These are phyloP conservation scores for Fusarium napiforme DNA, from an alignment of 2,329 filamentous ascomycete species.

Conservation along the genomic window DNA sequence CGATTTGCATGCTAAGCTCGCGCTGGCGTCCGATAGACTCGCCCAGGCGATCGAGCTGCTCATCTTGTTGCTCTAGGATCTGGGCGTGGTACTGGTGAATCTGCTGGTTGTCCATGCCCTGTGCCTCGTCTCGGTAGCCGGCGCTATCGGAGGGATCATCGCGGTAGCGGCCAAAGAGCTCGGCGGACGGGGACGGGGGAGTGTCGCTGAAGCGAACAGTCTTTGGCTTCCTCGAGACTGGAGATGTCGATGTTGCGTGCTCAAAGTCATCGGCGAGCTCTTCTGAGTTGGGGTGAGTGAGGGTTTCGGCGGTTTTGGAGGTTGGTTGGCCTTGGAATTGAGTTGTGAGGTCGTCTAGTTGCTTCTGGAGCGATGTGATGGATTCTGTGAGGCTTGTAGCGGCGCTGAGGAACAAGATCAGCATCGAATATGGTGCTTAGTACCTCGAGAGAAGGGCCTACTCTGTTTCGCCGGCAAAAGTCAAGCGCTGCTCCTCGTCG, in stretches of 20 bases:
- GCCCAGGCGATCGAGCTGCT: constrained; percentile 89
- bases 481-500: constrained; percentile 70
- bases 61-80: constrained; percentile 89
- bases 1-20: constrained; percentile 94
- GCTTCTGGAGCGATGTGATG: constrained; percentile 74
- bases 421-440: neutral
- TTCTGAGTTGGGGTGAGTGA: constrained; percentile 72
- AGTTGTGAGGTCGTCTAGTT: constrained; percentile 79
- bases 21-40: constrained; percentile 88
- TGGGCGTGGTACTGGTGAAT: constrained; percentile 86
- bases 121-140: constrained; percentile 70
- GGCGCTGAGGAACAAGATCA: constrained; percentile 50
- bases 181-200: constrained; percentile 54
- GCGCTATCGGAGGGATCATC: constrained; percentile 71
- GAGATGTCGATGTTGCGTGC: constrained; percentile 63
- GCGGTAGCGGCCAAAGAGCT: constrained; percentile 70
- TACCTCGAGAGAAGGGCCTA: constrained; percentile 50
- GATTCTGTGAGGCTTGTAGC: constrained; percentile 68
- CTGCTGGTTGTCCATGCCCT: constrained; percentile 79
- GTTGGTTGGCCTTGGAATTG: constrained; percentile 80
- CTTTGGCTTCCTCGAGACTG: constrained; percentile 62
- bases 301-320: constrained; percentile 60
- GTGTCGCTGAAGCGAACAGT: constrained; percentile 88
- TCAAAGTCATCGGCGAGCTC: constrained; percentile 71
- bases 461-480: constrained; percentile 72